Conservation (phyloP, 2,329 filamentous ascomycete species). For the Claviceps capensis region DNA sequence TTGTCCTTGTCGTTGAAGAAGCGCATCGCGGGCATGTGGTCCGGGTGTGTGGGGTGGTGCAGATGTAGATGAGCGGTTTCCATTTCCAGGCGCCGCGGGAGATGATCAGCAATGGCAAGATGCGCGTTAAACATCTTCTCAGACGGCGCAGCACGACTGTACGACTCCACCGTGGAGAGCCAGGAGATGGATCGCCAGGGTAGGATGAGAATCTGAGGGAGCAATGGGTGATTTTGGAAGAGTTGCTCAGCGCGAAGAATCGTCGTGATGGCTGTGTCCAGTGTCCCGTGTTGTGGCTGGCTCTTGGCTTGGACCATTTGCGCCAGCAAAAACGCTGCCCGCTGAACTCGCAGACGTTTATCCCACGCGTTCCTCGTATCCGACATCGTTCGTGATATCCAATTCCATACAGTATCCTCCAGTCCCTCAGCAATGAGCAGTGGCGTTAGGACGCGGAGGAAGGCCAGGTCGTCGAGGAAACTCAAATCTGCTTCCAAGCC, state of each 20-base stretch:
- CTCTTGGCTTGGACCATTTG: constrained; percentile 30
- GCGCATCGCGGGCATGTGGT: constrained; percentile 30
- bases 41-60: constrained; percentile 38
- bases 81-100: constrained; percentile 23
- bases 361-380: constrained; percentile 10
- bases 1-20: constrained; percentile 26
- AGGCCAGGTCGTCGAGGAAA: constrained; percentile 28
- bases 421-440: constrained; percentile 40
- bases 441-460: constrained; percentile 27
- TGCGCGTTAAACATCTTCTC: constrained; percentile 39
- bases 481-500: constrained; percentile 31
- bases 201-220: constrained; percentile 22
- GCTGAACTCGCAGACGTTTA: constrained; percentile 13
- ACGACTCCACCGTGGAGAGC: constrained; percentile 37
- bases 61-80: constrained; percentile 41
- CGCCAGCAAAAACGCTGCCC: constrained; percentile 21
- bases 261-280: constrained; percentile 35
- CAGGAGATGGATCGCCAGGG: constrained; percentile 37
- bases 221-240: constrained; percentile 22
- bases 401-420: constrained; percentile 38
- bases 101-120: constrained; percentile 29
- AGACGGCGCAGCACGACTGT: constrained; percentile 30
- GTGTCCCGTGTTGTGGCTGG: constrained; percentile 23
- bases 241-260: constrained; percentile 33
- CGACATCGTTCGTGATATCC: constrained; percentile 31